A percentile compares a stretch with the other conserved stretches of the same genome.
These are phyloP conservation scores for Elsinoe perseae DNA, from an alignment of 2,329 filamentous ascomycete species.

Conservation along the genomic window DNA sequence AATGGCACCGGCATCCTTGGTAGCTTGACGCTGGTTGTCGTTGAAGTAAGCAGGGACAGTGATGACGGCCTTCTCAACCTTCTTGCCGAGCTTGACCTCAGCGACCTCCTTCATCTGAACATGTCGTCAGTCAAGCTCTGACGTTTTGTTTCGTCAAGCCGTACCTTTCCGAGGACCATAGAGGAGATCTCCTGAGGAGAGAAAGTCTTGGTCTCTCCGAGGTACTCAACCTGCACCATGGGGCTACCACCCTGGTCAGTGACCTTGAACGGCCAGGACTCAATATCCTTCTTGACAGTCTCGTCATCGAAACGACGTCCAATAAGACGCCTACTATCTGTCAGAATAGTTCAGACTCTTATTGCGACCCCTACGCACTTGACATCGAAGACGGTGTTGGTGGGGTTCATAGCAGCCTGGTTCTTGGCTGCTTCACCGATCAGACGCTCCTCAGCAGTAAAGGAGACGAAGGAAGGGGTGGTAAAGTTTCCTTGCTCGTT, in stretches of 20 bases:
- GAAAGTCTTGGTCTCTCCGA: slow-evolving; percentile 91
- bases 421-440: slow-evolving; percentile 99
- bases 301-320: slow-evolving; percentile 91
- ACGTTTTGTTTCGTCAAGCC: slow-evolving; percentile 18
- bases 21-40: slow-evolving; percentile 99
- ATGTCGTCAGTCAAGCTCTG: neutral
- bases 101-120: slow-evolving; percentile 92
- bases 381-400: slow-evolving; percentile 98
- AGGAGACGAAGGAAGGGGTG: slow-evolving; percentile 97
- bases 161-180: slow-evolving; percentile 96
- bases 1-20: slow-evolving; percentile 98
- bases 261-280: slow-evolving; percentile 99
- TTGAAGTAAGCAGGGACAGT: slow-evolving; percentile 99
- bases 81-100: slow-evolving; percentile 96
- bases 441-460: slow-evolving; percentile 96
- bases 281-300: slow-evolving; percentile 96
- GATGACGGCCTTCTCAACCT: slow-evolving; percentile 97
- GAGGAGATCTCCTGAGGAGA: slow-evolving; percentile 97
- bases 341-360: slow-evolving; percentile 12
- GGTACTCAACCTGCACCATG: slow-evolving; percentile 90
- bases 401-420: slow-evolving; percentile 98
- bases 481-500: slow-evolving; percentile 99
- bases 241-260: slow-evolving; percentile 82
- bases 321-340: slow-evolving; percentile 65
- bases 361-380: slow-evolving; percentile 42